A percentile compares a stretch with the other conserved stretches of the same genome.
Conservation (phyloP, 345 rosid species). For the Eucalyptus regnans region DNA sequence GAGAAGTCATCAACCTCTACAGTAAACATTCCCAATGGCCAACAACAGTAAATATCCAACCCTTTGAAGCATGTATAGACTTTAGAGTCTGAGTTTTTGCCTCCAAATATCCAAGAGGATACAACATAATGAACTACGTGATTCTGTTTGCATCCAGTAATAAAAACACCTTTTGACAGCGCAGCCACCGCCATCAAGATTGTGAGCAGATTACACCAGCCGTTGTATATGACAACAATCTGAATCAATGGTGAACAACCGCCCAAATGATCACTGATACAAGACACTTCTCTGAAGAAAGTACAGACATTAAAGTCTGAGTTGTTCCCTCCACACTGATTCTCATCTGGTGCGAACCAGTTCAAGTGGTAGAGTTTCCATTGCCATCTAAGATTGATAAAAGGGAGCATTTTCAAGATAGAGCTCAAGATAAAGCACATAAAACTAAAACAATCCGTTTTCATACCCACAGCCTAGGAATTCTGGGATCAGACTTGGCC, state of each 20-base stretch:
- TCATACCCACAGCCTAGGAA: conserved; percentile 90
- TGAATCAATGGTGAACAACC: background rate
- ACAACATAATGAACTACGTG: background rate
- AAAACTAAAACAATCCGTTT: background rate
- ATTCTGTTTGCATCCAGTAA: background rate
- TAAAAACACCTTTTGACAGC: background rate
- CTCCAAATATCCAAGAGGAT: background rate
- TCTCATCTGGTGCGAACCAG: conserved; percentile 54
- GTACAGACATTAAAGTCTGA: background rate
- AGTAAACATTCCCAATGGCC: background rate
- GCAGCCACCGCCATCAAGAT: background rate
- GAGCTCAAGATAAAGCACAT: background rate
- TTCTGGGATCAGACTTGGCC: conserved; percentile 63
- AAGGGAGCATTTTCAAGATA: background rate
- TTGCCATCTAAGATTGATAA: conserved; percentile 43
- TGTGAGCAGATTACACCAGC: background rate
- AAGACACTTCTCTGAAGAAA: background rate
- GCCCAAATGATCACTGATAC: background rate
- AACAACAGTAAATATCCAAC: background rate
- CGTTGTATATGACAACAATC: background rate
- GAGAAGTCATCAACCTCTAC: background rate
- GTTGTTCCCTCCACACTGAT: background rate
- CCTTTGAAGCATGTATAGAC: background rate
- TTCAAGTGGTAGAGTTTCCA: conserved; percentile 81
- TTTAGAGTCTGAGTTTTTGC: background rate